phyloP scores from a whole-genome alignment of 139 green algal genomes.

The Chlamydomonas schloesseri region DNA sequence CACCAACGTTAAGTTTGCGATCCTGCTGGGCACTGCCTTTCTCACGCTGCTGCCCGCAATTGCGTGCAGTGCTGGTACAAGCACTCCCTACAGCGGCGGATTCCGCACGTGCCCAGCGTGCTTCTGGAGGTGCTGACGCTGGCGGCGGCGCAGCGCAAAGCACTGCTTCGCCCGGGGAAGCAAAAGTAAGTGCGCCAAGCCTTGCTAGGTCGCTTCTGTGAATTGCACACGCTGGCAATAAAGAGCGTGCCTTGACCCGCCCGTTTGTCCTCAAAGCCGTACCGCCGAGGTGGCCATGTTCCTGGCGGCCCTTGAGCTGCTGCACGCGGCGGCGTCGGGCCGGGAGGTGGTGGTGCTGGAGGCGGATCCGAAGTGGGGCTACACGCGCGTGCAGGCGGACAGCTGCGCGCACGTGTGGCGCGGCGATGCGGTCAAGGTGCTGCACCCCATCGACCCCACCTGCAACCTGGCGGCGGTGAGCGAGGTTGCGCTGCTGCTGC shows the following conservation, averaged over 20 bases:
- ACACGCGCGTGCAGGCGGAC: not conserved
- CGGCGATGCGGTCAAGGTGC: not conserved
- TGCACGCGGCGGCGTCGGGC: too few relatives aligned
- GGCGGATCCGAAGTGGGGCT: not conserved
- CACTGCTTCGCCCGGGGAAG: not conserved
- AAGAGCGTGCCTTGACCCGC: too few relatives aligned
- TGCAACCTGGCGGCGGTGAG: constrained; percentile 1
- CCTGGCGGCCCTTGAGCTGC: too few relatives aligned
- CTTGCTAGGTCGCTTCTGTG: too few relatives aligned
- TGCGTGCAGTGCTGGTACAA: not conserved
- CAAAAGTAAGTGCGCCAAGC: too few relatives aligned
- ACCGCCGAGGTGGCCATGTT: too few relatives aligned
- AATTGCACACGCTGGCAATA: too few relatives aligned
- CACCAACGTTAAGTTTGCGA: too few relatives aligned
- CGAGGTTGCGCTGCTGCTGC: too few relatives aligned
- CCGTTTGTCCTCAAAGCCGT: too few relatives aligned
- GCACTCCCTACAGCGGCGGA: not conserved
- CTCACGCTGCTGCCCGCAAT: too few relatives aligned
- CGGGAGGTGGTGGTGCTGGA: not conserved
- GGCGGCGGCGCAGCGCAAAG: not conserved
- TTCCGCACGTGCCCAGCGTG: not conserved
- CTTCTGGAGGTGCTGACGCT: not conserved
- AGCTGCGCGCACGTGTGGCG: not conserved
- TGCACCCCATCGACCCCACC: constrained; percentile 23
- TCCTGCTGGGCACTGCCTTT: too few relatives aligned